Percentiles rank a stretch among this genome's conserved stretches.
These are phyloP conservation scores for Sanghuangporus weigelae DNA, from an alignment of 1,284 basidiomycete species.

Conservation along the genomic window DNA sequence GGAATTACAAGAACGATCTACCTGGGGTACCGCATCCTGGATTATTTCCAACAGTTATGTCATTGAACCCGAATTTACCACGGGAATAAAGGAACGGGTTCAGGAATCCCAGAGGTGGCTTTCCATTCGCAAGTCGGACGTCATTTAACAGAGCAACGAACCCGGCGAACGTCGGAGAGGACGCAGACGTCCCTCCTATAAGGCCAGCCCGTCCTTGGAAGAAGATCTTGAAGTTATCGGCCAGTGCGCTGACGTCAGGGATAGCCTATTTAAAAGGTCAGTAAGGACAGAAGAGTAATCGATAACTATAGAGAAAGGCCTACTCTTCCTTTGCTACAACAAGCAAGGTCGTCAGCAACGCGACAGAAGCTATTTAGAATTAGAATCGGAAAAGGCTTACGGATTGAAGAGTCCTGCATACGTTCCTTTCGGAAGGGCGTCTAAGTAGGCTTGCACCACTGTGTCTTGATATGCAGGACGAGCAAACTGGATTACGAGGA, in stretches of 20 bases:
- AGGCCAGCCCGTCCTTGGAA: slow-evolving; percentile 26
- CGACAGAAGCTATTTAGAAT: not conserved
- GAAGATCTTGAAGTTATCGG: slow-evolving; percentile 36
- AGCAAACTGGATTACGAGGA: slow-evolving; percentile 36
- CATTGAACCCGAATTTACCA: slow-evolving; percentile 39
- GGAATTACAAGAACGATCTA: slow-evolving; percentile 25
- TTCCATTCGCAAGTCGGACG: slow-evolving; percentile 39
- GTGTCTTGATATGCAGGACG: slow-evolving; percentile 50
- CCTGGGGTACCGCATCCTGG: slow-evolving; percentile 53
- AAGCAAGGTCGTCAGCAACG: slow-evolving; percentile 1
- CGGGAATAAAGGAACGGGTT: slow-evolving; percentile 51
- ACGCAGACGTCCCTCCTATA: slow-evolving; percentile 53
- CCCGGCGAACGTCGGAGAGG: slow-evolving; percentile 51
- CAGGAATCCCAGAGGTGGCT: slow-evolving; percentile 49
- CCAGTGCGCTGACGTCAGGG: slow-evolving; percentile 63
- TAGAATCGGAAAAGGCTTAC: slow-evolving; percentile 15
- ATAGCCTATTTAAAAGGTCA: slow-evolving; percentile 32
- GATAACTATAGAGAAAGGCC: not conserved
- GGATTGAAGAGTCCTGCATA: slow-evolving; percentile 57
- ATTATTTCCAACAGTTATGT: slow-evolving; percentile 49
- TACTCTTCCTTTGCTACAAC: slow-evolving; percentile 14
- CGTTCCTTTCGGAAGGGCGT: slow-evolving; percentile 37
- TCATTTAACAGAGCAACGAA: slow-evolving; percentile 61
- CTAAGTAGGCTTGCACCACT: slow-evolving; percentile 39
- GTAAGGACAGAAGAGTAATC: not conserved